Evolutionary conservation across 2,329 filamentous ascomycete genomes (phyloP), one percentile per base, ranked within the genome.

Genomic region (Incumbomyces lentus): DNA sequence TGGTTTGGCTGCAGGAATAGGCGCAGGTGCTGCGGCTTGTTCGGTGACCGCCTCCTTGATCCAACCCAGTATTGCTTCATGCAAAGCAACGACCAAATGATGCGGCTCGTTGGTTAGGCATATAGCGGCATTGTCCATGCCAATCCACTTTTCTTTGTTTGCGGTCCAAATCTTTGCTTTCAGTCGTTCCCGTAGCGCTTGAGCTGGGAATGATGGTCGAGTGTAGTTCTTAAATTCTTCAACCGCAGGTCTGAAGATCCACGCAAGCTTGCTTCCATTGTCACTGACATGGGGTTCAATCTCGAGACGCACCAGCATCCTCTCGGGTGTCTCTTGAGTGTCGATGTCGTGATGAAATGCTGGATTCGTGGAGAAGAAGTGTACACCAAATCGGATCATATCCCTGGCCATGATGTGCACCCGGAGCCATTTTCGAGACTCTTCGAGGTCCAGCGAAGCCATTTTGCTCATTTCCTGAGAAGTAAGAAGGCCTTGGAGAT

Each of bases 191-290:
- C 48, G 46, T 12, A 57, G 32, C 8, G 47, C 49, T 14, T 47
- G 45, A 10, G 46, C 49, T 8, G 50, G 43, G 38, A 52, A 57
- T 8, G 55, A 52, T 11, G 54, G 51, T 38, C 51, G 51, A 30
- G 50, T 46, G 37, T 57, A 56, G 10, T 49, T 47, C 19, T 53
- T 48, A 35, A 56, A 53, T 29, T 56, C 51, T 19, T 56, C 55
- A 30, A 56, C 41, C 8, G 55, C 52, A 11, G 54, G 50, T n/a
- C 55, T 44, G 6, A 57, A 38, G 13, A 55, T 33, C 52, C 53
- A 57, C 36, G 48, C 46, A 19, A 50, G 47, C 29, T 33, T 42
- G 34, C 51, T 55, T 17, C 41, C 44, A 10, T 38, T 32, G 2
- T 18, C 34, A 19, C 49, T 46, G 26, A 49, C 32, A 17, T 54